Percentiles rank a stretch among this genome's conserved stretches.
phyloP scores from a whole-genome alignment of 805 yeast genomes.

The Metschnikowia proteae region DNA sequence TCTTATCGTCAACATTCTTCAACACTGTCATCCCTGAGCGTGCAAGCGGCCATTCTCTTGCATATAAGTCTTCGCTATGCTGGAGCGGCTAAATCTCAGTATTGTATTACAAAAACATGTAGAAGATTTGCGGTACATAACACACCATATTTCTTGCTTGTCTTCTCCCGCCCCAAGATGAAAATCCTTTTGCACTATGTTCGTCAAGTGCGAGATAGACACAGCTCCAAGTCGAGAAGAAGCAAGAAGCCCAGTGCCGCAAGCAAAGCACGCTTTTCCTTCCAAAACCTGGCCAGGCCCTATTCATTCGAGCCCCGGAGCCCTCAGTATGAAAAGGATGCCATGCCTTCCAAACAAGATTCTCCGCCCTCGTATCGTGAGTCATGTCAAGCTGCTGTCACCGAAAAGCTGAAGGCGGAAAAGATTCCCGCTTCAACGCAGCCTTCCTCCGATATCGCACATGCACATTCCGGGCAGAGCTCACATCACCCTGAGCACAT shows the following conservation, averaged over 20 bases:
- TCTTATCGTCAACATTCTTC: neutral
- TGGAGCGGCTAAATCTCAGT: neutral
- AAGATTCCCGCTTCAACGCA: neutral
- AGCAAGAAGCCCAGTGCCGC: neutral
- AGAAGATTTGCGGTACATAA: neutral
- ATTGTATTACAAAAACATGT: neutral
- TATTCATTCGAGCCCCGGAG: neutral
- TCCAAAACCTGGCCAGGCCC: neutral
- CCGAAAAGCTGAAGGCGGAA: neutral
- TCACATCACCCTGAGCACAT: neutral
- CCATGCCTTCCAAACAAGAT: neutral
- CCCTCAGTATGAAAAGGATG: slow-evolving; percentile 1
- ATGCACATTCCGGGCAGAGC: neutral
- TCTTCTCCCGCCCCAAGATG: neutral
- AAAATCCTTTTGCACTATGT: neutral
- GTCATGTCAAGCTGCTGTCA: neutral
- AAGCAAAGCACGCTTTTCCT: neutral
- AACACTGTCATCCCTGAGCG: neutral
- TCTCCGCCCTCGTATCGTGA: slow-evolving; percentile 1
- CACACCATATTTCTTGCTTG: neutral
- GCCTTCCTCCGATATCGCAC: neutral
- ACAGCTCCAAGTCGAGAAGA: neutral
- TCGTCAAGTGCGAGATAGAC: slow-evolving; percentile 1
- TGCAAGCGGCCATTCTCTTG: neutral
- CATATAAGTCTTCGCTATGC: neutral